Conservation (phyloP, 352 stramenopile genomes). For the Pythium coloratum region DNA sequence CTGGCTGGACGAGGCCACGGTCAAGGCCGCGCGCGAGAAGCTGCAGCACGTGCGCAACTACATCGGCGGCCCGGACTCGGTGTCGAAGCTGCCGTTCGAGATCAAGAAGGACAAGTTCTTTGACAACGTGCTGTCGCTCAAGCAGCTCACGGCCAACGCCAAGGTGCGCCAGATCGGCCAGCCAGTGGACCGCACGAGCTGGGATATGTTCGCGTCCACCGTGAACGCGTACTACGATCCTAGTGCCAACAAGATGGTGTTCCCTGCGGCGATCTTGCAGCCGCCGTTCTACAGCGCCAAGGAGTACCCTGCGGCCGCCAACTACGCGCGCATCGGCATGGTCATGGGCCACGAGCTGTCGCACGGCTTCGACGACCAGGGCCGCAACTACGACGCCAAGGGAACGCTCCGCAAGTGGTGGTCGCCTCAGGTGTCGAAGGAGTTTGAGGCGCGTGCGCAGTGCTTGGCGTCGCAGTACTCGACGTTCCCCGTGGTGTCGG, state of each 20-base stretch:
- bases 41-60: slow-evolving; percentile 84
- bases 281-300: slow-evolving; percentile 76
- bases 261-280: slow-evolving; percentile 92
- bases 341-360: slow-evolving; percentile 94
- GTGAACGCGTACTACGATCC: slow-evolving; percentile 88
- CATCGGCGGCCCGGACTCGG: slow-evolving; percentile 55
- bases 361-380: slow-evolving; percentile 94
- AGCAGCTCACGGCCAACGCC: slow-evolving; percentile 31
- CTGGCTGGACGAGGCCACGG: slow-evolving; percentile 89
- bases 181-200: slow-evolving; percentile 55
- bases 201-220: slow-evolving; percentile 91
- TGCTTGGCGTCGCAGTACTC: slow-evolving; percentile 67
- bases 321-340: slow-evolving; percentile 92
- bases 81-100: slow-evolving; percentile 53
- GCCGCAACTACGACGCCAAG: slow-evolving; percentile 80
- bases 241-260: slow-evolving; percentile 90
- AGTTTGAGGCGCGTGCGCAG: slow-evolving; percentile 56
- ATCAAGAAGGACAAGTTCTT: slow-evolving; percentile 52
- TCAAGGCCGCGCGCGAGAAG: slow-evolving; percentile 84
- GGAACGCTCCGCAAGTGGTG: slow-evolving; percentile 93
- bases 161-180: slow-evolving; percentile 39
- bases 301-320: slow-evolving; percentile 80
- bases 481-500: slow-evolving; percentile 44
- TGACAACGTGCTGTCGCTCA: slow-evolving; percentile 49
- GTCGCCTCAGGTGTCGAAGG: slow-evolving; percentile 52